Conservation (phyloP, 1,284 basidiomycete species). For the Bjerkandera adusta region DNA sequence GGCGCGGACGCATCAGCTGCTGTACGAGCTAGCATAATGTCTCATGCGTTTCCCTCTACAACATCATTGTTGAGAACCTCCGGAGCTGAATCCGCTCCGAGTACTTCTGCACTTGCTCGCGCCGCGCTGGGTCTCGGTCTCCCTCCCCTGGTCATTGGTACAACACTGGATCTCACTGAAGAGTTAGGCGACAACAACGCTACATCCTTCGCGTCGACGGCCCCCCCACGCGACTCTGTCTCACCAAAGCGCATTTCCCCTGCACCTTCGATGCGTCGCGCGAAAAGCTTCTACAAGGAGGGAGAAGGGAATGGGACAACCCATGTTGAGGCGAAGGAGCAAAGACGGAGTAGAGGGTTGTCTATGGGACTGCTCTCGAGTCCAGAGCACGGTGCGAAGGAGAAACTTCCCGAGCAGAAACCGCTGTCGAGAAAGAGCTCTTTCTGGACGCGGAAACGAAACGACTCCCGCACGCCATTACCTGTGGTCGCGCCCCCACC, state of each 20-base stretch:
- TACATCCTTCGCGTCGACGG: slow-evolving; percentile 32
- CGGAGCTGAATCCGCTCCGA: slow-evolving; percentile 30
- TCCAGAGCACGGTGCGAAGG: slow-evolving; percentile 43
- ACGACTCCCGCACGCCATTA: slow-evolving; percentile 28
- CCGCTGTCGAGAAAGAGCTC: slow-evolving; percentile 52
- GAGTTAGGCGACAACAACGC: slow-evolving; percentile 41
- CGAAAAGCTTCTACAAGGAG: slow-evolving; percentile 45
- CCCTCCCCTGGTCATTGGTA: slow-evolving; percentile 46
- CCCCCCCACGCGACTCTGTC: slow-evolving; percentile 19
- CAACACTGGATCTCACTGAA: slow-evolving; percentile 40
- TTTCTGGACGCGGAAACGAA: slow-evolving; percentile 46
- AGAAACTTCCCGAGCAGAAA: slow-evolving; percentile 30
- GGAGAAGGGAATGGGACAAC: slow-evolving; percentile 13
- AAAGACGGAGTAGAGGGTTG: slow-evolving; percentile 39
- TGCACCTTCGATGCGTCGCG: slow-evolving; percentile 33
- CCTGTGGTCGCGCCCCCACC: slow-evolving; percentile 25
- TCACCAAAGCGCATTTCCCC: slow-evolving; percentile 13
- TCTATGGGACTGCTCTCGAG: slow-evolving; percentile 38
- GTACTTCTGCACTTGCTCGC: slow-evolving; percentile 50
- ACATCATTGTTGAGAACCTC: too few relatives aligned
- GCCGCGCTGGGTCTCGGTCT: slow-evolving; percentile 58
- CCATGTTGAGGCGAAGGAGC: slow-evolving; percentile 32
- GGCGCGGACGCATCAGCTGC: too few relatives aligned
- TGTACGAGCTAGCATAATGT: too few relatives aligned
- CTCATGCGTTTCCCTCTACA: neutral